Percentiles rank a stretch among this genome's conserved stretches.
phyloP scores from a whole-genome alignment of 2,329 filamentous ascomycete genomes.

The Plectosphaerella plurivora region DNA sequence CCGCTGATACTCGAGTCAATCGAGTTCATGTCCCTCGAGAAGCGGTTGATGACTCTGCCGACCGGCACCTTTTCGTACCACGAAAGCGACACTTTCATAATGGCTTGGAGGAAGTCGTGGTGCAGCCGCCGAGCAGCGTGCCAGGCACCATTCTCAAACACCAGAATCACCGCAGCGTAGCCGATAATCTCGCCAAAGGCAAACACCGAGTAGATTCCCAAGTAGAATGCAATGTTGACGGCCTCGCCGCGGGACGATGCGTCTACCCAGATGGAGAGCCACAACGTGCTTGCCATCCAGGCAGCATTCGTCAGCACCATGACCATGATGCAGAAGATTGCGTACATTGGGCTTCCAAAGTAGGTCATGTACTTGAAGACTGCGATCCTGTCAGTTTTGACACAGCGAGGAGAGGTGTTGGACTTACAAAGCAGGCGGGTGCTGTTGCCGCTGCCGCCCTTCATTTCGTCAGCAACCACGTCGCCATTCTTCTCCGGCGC shows the following conservation, averaged over 20 bases:
- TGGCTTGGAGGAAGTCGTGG: constrained; percentile 43
- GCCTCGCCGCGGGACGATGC: constrained; percentile 39
- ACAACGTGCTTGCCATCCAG: constrained; percentile 37
- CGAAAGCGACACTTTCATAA: constrained; percentile 49
- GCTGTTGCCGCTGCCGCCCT: constrained; percentile 38
- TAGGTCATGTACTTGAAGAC: constrained; percentile 48
- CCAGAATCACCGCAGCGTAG: constrained; percentile 35
- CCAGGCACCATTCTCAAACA: constrained; percentile 54
- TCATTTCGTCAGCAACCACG: constrained; percentile 42
- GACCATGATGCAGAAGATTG: constrained; percentile 30
- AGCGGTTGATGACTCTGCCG: constrained; percentile 49
- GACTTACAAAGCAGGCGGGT: constrained; percentile 39
- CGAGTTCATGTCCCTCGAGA: constrained; percentile 53
- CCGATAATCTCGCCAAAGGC: constrained; percentile 37
- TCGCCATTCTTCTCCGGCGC: constrained; percentile 26
- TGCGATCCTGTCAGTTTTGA: constrained; percentile 15
- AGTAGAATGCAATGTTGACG: constrained; percentile 43
- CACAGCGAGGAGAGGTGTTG: background rate
- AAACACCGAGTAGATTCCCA: constrained; percentile 46
- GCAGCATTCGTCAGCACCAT: constrained; percentile 35
- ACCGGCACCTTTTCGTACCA: constrained; percentile 54
- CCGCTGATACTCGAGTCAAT: constrained; percentile 44
- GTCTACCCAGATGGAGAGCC: constrained; percentile 51
- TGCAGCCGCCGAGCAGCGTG: constrained; percentile 50
- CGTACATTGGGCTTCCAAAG: constrained; percentile 42